These are phyloP conservation scores for Sanghuangporus baumii DNA, from an alignment of 1,284 basidiomycete species.

Conservation along the genomic window DNA sequence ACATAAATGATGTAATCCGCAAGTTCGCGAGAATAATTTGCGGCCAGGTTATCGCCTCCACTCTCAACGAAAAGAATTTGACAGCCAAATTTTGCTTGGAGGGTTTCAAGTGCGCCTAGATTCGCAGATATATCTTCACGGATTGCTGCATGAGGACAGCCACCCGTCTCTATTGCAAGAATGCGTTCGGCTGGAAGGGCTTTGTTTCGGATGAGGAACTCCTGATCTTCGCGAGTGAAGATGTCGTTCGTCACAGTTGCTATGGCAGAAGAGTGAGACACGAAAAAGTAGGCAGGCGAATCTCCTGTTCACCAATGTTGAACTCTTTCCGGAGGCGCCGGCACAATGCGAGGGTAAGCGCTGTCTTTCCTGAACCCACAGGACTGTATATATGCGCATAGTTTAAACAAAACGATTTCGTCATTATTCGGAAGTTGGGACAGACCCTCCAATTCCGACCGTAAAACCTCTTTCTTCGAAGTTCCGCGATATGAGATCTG, in stretches of 20 bases:
- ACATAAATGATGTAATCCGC: slow-evolving; percentile 98
- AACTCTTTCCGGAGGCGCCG: slow-evolving; percentile 74
- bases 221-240: slow-evolving; percentile 96
- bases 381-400: slow-evolving; percentile 46
- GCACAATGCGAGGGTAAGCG: slow-evolving; percentile 91
- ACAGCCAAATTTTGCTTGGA: slow-evolving; percentile 87
- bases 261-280: slow-evolving; percentile 28
- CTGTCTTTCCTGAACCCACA: slow-evolving; percentile 97
- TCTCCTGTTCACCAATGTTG: slow-evolving; percentile 70
- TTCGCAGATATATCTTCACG: slow-evolving; percentile 98
- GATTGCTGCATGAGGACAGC: slow-evolving; percentile 94
- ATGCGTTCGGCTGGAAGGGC: slow-evolving; percentile 86
- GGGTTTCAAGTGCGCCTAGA: slow-evolving; percentile 88
- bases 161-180: slow-evolving; percentile 94
- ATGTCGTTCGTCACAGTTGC: slow-evolving; percentile 96
- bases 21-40: slow-evolving; percentile 93
- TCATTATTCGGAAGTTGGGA: background rate
- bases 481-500: slow-evolving; percentile 80
- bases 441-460: slow-evolving; percentile 92
- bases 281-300: background rate
- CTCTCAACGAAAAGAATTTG: slow-evolving; percentile 91
- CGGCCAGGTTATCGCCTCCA: slow-evolving; percentile 94
- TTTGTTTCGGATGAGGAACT: slow-evolving; percentile 91
- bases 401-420: background rate
- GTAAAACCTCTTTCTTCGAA: slow-evolving; percentile 96